phyloP scores from a whole-genome alignment of 805 yeast species.

The Barnettozyma sp. region DNA sequence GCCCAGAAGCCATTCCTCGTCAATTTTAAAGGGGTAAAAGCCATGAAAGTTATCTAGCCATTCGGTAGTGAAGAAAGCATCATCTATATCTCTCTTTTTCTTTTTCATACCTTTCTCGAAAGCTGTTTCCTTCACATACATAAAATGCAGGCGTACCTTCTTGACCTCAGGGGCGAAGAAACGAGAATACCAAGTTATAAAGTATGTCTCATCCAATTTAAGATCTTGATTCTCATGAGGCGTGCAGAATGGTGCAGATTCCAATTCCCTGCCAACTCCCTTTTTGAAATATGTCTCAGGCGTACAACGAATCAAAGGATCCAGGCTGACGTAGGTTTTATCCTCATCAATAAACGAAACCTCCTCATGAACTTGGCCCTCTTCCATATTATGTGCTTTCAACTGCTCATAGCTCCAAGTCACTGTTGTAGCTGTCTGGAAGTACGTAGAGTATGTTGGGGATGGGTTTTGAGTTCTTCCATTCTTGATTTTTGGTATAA shows the following conservation, averaged over 20 bases:
- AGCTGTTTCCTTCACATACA: conserved; percentile 51
- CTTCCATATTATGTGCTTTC: conserved; percentile 67
- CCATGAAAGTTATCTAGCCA: conserved; percentile 67
- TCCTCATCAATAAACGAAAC: conserved; percentile 57
- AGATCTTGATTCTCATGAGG: conserved; percentile 59
- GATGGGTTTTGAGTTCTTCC: conserved; percentile 59
- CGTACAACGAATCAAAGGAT: conserved; percentile 79
- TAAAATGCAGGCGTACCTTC: conserved; percentile 60
- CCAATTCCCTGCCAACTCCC: conserved; percentile 48
- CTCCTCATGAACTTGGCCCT: conserved; percentile 51
- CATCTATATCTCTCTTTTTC: conserved; percentile 33
- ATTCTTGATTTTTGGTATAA: conserved; percentile 66
- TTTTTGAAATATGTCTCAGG: conserved; percentile 66
- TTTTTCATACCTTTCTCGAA: conserved; percentile 52
- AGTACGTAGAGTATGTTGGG: conserved; percentile 73
- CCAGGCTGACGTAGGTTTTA: conserved; percentile 59
- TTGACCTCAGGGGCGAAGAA: conserved; percentile 50
- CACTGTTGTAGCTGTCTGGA: conserved; percentile 59
- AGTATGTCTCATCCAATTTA: conserved; percentile 57
- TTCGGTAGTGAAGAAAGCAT: conserved; percentile 59
- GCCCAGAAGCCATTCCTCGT: conserved; percentile 58
- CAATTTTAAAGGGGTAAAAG: conserved; percentile 50
- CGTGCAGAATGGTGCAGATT: conserved; percentile 79
- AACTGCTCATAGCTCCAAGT: conserved; percentile 53
- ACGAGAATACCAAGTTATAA: conserved; percentile 74